These are phyloP conservation scores for Xylaria grammica DNA, from an alignment of 495 filamentous ascomycete species.

Conservation along the genomic window DNA sequence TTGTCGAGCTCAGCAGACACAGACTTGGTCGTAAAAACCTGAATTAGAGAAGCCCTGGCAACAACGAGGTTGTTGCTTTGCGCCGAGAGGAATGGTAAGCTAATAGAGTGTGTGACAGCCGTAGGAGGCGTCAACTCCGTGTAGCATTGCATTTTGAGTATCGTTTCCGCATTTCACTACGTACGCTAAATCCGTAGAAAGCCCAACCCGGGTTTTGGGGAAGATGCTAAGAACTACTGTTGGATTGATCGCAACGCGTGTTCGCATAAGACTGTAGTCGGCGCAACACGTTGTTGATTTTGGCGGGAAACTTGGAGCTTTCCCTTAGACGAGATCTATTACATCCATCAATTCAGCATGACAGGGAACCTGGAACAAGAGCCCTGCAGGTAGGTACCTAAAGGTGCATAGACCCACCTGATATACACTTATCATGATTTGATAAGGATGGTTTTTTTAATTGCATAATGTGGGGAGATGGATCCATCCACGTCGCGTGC, in stretches of 20 bases:
- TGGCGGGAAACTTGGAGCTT: background rate
- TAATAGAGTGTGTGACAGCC: conserved; percentile 87
- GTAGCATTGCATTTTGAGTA: conserved; percentile 67
- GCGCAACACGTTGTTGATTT: conserved; percentile 13
- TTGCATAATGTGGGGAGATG: background rate
- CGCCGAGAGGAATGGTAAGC: conserved; percentile 74
- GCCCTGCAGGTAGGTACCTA: no score
- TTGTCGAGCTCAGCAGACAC: conserved; percentile 60
- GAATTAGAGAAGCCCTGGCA: conserved; percentile 87
- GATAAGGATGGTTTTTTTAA: conserved; percentile 2
- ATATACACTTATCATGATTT: conserved; percentile 3
- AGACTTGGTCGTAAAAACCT: conserved; percentile 73
- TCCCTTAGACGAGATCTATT: no score
- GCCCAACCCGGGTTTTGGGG: background rate
- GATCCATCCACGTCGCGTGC: no score
- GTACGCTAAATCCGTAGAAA: conserved; percentile 1
- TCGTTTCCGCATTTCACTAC: conserved; percentile 32
- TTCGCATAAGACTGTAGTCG: background rate
- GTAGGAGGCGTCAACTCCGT: conserved; percentile 91
- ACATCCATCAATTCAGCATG: background rate
- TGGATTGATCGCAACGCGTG: background rate
- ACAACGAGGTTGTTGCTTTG: conserved; percentile 83
- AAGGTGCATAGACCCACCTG: background rate
- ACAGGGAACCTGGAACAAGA: no score
- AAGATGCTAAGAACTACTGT: background rate